These are phyloP conservation scores for Scedosporium boydii DNA, from an alignment of 2,329 filamentous ascomycete genomes.

Conservation along the genomic window DNA sequence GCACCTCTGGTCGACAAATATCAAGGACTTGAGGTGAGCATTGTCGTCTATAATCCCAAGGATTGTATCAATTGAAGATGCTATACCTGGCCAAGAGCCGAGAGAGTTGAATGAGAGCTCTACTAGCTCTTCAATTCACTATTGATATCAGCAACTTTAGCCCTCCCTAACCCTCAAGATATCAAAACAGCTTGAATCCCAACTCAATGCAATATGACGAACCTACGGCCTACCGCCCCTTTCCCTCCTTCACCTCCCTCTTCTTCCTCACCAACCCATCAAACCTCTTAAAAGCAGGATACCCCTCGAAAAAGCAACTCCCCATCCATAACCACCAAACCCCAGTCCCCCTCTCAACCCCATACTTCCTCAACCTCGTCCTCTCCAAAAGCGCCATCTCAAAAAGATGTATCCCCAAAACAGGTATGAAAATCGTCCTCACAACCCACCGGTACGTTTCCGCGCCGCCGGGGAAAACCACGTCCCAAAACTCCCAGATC, in stretches of 20 bases:
- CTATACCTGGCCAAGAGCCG: too few species aligned
- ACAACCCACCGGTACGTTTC: constrained; percentile 49
- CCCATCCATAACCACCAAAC: constrained; percentile 48
- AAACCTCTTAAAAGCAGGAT: constrained; percentile 33
- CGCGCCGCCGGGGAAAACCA: constrained; percentile 47
- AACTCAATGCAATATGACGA: background rate
- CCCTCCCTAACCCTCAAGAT: background rate
- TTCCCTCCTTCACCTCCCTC: constrained; percentile 28
- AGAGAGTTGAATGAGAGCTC: too few species aligned
- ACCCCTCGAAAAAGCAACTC: constrained; percentile 45
- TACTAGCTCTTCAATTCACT: too few species aligned
- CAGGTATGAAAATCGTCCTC: constrained; percentile 44
- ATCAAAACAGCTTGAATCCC: background rate
- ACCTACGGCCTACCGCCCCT: constrained; percentile 23
- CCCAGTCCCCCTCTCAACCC: constrained; percentile 32
- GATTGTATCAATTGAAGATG: too few species aligned
- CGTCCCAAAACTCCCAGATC: constrained; percentile 39
- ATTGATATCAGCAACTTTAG: too few species aligned
- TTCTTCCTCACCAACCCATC: constrained; percentile 36
- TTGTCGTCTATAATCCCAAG: too few species aligned
- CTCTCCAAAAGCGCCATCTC: constrained; percentile 51
- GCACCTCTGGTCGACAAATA: too few species aligned
- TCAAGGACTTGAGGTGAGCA: too few species aligned
- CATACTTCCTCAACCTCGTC: constrained; percentile 35
- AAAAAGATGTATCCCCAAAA: constrained; percentile 53